Base-by-base conservation (phyloP, 345 rosid genomes). In the Cardamine resedifolia region DNA sequence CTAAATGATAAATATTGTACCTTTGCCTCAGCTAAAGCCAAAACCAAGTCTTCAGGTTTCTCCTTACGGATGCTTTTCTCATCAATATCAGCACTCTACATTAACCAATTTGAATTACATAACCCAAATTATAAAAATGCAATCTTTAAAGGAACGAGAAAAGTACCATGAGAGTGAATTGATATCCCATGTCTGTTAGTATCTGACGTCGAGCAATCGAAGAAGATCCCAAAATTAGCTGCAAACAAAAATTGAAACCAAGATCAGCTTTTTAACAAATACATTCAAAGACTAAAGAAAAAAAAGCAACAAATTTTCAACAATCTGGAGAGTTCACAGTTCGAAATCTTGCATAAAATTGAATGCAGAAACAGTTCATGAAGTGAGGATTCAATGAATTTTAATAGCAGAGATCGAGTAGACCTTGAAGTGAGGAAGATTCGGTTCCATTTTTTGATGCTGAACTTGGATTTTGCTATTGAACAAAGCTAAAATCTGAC, bases 1-100 rank as follows among this genome's bases (percentile, higher is more conserved):
- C 14, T 49, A 33, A 36, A n/a, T 18, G n/a, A n/a, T n/a, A n/a
- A n/a, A n/a, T n/a, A n/a, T 15, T 41, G 10, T 44, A 44, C 98
- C 97, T 94, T 91, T 23, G 97, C 98, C 83, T 94, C 96, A 39
- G 98, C 98, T 63, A 94, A 82, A 72, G 96, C 87, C 81, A 87
- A 79, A 15, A 91, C 97, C 82, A 94, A 81, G 26, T 94, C 96
- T 68, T 91, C 96, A 4, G 97, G 97, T 50, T 81, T 87, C 62
- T 88, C 93, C 69, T 81, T 85, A 15, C 98, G 86, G 47, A 91
- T 89, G 57, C 58, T 39, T 63, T 89, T 89, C 78, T 94, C 98
- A 65, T 94, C 98, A 77, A 94, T 91, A 73, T 89, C 97, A 73
- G 96, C 98, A 82, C 85, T 85, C 98, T 91, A 76, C 38, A 5